Base-by-base conservation (phyloP, 495 filamentous ascomycete genomes). In the Penicillium egyptiacum region DNA sequence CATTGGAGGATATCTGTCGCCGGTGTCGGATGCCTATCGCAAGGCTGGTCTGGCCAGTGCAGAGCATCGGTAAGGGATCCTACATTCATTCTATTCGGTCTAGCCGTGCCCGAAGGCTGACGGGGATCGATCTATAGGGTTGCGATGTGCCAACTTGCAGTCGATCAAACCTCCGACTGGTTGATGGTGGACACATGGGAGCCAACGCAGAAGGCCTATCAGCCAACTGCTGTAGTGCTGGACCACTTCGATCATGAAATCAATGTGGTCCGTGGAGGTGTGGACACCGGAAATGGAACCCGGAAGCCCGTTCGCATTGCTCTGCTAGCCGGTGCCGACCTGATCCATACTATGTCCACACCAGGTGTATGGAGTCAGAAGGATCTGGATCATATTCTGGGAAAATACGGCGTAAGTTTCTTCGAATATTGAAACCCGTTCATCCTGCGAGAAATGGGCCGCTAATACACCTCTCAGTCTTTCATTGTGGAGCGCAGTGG, bases 211-310 rank as follows among this genome's bases (percentile, higher is more conserved):
- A 85, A 86, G 58, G 81, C 86, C 50, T 97, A 96, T 64, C 88
- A 90, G 65, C 91, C 91, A 11, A 96, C 92, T 10, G 92, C 92
- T 1, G 79, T 87, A 37, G 92, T 97, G 48, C 76, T 96, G 46
- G 90, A 95, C 62, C 92, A 96, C 68, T 91, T 96, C 64, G 82
- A 91, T 55, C 72, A 95, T 65, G 91, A 96, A 71, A 88, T 96
- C 65, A 96, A 96, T 70, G 80, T 80, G 3, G 82, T 88, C 16
- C 79, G 88, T 5, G 84, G 86, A 10, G 92, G 92, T 10, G 83
- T 94, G 31, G 83, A 89, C 60, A 80, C 78, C 11, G 75, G 74
- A 19, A 79, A 85, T 61, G 89, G 90, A 42, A 71, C 79, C 52
- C 70, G 75, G 40, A 80, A 81, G 63, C 79, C 73, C 42, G 83